A percentile compares a stretch with the other conserved stretches of the same genome.
Conservation (phyloP, 371 early-diverging fungal genomes). For the Mucor plumbeus region DNA sequence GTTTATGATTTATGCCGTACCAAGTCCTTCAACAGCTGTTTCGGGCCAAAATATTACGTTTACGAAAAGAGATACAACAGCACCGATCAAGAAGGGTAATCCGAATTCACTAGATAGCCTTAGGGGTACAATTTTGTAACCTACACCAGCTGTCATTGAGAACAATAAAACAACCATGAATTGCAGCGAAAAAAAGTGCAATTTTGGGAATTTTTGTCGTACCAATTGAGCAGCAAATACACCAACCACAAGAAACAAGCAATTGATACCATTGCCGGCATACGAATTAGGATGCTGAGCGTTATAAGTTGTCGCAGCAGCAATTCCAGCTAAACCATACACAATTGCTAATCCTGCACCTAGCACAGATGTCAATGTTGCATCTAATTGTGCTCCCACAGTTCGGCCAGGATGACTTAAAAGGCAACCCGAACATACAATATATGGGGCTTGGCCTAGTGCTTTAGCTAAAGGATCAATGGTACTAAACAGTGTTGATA, state of each 20-base stretch:
- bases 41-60: constrained; percentile 50
- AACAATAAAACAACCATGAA: constrained; percentile 32
- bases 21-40: constrained; percentile 50
- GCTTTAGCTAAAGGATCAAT: constrained; percentile 35
- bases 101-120: constrained; percentile 25
- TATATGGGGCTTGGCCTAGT: constrained; percentile 43
- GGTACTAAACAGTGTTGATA: constrained; percentile 46
- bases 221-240: constrained; percentile 28
- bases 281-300: constrained; percentile 19
- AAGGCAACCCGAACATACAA: constrained; percentile 47
- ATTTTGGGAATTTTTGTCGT: constrained; percentile 27
- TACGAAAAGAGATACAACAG: constrained; percentile 28
- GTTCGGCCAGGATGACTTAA: constrained; percentile 55
- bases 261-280: constrained; percentile 19
- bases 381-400: constrained; percentile 50
- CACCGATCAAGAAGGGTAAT: constrained; percentile 26
- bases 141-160: constrained; percentile 18
- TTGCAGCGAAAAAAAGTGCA: constrained; percentile 30
- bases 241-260: constrained; percentile 26
- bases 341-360: constrained; percentile 40
- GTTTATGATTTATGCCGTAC: constrained; percentile 15
- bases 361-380: constrained; percentile 41
- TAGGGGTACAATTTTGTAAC: constrained; percentile 4
- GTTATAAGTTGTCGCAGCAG: constrained; percentile 35
- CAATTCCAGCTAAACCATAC: constrained; percentile 42